Evolutionary conservation across 805 yeast species (phyloP), one percentile per base, ranked within the genome.

Genomic region (Nakazawaea populi): DNA sequence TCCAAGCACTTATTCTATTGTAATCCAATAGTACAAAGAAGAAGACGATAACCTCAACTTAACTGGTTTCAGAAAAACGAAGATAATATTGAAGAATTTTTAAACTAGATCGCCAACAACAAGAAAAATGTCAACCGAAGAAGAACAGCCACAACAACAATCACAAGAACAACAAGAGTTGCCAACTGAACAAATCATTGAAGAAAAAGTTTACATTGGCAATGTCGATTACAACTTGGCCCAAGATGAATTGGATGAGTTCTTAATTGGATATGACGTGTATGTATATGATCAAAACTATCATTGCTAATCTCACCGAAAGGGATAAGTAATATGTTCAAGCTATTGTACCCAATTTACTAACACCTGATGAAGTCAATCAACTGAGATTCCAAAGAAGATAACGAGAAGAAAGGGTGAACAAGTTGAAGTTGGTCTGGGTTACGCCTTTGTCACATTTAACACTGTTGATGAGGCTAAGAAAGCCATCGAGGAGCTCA

Each of bases 401-500:
- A 24, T 30, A 10, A 43, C 44, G 10, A 51, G 51, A 42, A 51
- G 50, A 40, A 53, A 40, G 42, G 60, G 60, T 37, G 54, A 59
- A 31, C 54, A 49, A 9, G 56, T 62, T 36, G 53, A 57, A 42
- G 60, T 60, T 42, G 61, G 66, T 5, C 61, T 60, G 51, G 71
- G 71, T 44, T 62, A 58, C 55, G 81, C 75, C 1, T 80, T 85
- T 61, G 79, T 82, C 55, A 77, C 77, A 56, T 81, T 84, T 56
- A 73, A 79, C 46, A 69, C 75, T 52, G 80, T 82, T 56, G 86
- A 78, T 46, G 74, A 75, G 43, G 96, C 89, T 60, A 68, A 76
- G 60, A 70, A 73, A 63, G 96, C 96, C n/a, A 79, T 65, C 31
- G 57, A 53, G 28, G 54, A 50, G n/a, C 56, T 59, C 36, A 58